A percentile compares a stretch with the other conserved stretches of the same genome.
Conservation (phyloP, 257 asterid genomes). For the Thymus quinquecostatus region DNA sequence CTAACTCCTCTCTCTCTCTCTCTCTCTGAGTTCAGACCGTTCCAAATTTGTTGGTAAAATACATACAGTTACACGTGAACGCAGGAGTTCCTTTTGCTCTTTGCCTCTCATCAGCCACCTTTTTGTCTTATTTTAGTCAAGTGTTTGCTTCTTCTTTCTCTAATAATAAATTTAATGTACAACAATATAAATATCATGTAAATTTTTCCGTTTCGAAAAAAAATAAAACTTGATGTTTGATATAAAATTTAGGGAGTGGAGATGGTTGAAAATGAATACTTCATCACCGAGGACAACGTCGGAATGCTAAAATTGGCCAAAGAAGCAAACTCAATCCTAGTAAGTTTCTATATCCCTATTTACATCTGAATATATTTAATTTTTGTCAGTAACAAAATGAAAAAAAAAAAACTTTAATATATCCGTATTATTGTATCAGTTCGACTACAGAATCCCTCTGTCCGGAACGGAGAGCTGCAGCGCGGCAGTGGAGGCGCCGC, state of each 20-base stretch:
- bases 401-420: too few relatives aligned
- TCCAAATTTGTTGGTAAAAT: neutral
- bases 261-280: constrained; percentile 73
- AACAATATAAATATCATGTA: neutral
- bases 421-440: constrained; percentile 40
- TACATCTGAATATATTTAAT: too few relatives aligned
- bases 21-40: neutral
- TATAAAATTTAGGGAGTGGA: constrained; percentile 68
- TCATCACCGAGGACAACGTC: constrained; percentile 85
- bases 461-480: constrained; percentile 57
- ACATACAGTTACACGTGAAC: neutral
- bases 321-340: constrained; percentile 86
- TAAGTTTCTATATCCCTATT: constrained; percentile 24
- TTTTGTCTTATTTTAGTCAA: neutral
- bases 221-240: neutral
- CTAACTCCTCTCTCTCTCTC: neutral
- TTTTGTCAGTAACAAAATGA: too few relatives aligned
- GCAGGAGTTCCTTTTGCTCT: neutral
- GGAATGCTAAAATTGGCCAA: constrained; percentile 95
- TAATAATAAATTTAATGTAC: neutral
- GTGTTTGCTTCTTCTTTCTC: neutral
- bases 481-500: constrained; percentile 59
- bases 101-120: constrained; percentile 14
- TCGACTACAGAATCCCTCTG: constrained; percentile 73
- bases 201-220: too few relatives aligned